Evolutionary conservation across 805 yeast genomes (phyloP).

Genomic region (Wickerhamiella lipophila): DNA sequence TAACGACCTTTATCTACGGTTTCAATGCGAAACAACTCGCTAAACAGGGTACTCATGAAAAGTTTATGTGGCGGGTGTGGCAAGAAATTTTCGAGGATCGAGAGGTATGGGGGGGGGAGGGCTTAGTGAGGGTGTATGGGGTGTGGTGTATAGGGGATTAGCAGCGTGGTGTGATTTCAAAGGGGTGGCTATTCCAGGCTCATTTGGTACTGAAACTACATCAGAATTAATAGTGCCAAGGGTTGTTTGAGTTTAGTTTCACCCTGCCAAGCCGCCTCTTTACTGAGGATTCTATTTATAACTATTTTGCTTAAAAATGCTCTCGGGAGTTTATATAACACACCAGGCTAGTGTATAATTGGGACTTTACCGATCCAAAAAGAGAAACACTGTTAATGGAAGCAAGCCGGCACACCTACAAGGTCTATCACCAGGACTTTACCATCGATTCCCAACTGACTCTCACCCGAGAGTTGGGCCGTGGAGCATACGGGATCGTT

Average conservation of each 20-base stretch:
- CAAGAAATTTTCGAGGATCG: background rate
- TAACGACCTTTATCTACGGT: conserved; percentile 80
- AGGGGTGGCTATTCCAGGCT: too few relatives aligned
- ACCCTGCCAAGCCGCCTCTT: background rate
- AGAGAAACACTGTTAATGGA: background rate
- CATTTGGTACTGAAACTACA: too few relatives aligned
- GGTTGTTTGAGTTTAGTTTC: background rate
- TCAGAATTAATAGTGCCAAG: too few relatives aligned
- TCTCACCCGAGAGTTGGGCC: conserved; percentile 86
- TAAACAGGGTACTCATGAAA: conserved; percentile 55
- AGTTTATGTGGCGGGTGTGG: background rate
- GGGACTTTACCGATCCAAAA: background rate
- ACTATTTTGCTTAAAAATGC: background rate
- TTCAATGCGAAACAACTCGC: conserved; percentile 78
- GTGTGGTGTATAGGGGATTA: background rate
- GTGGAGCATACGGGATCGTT: conserved; percentile 96
- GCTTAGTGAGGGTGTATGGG: background rate
- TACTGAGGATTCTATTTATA: conserved; percentile 1
- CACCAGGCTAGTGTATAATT: background rate
- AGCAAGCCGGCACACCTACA: conserved; percentile 30
- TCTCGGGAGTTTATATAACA: background rate
- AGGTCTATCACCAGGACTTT: conserved; percentile 81
- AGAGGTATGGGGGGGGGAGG: background rate
- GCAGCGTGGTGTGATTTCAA: too few relatives aligned
- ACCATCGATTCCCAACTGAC: conserved; percentile 81